Conservation (phyloP, 2,329 filamentous ascomycete species). For the Aspergillus ruber region DNA sequence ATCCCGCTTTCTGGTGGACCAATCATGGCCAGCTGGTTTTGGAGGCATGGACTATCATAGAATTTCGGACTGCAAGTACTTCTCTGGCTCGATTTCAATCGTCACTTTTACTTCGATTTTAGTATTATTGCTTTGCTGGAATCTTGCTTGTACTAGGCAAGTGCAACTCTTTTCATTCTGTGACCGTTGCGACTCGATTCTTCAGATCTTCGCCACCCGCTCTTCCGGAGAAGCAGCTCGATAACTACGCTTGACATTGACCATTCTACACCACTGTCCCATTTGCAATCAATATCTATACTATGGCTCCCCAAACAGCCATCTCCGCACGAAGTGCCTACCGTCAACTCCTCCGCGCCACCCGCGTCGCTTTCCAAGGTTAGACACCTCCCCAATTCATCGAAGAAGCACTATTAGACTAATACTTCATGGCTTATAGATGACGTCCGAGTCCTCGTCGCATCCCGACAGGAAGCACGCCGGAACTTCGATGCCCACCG, state of each 20-base stretch:
- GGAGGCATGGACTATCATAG: slow-evolving; percentile 7
- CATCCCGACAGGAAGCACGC: slow-evolving; percentile 67
- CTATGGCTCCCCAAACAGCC: slow-evolving; percentile 28
- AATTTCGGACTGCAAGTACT: neutral
- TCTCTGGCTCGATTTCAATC: neutral
- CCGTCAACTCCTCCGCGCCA: slow-evolving; percentile 71
- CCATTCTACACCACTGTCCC: neutral
- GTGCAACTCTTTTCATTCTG: neutral
- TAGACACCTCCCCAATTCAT: slow-evolving; percentile 2
- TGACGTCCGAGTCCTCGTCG: slow-evolving; percentile 61
- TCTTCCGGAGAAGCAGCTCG: no score
- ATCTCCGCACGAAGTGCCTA: slow-evolving; percentile 68
- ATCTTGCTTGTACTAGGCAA: no score
- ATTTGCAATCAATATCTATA: neutral
- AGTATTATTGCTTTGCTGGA: neutral
- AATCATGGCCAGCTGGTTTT: slow-evolving; percentile 23
- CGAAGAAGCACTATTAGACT: slow-evolving; percentile 7
- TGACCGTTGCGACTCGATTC: no score
- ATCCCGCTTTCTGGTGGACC: slow-evolving; percentile 18
- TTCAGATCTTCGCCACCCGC: no score
- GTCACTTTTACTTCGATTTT: neutral
- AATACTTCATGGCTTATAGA: slow-evolving; percentile 43
- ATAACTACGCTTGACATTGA: neutral
- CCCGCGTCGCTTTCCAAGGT: slow-evolving; percentile 79
- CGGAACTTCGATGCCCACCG: slow-evolving; percentile 65